Evolutionary conservation across 805 yeast genomes (phyloP).

Genomic region (Yamadazyma olivae): DNA sequence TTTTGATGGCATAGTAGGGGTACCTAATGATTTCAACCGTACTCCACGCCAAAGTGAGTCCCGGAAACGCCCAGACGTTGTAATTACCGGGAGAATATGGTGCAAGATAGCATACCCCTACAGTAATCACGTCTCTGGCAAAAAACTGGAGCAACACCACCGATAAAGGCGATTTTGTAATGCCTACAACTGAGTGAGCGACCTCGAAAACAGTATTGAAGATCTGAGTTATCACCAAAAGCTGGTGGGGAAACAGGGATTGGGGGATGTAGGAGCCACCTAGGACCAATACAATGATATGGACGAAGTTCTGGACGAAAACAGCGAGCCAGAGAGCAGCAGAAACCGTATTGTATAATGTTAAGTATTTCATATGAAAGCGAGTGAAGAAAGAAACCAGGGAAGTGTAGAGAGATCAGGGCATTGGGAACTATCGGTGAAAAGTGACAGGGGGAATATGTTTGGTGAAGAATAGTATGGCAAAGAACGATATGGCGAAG

Average conservation of each 20-base stretch:
- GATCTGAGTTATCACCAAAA: conserved; percentile 22
- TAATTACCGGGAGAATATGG: conserved; percentile 30
- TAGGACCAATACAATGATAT: not conserved
- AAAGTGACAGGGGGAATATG: too few relatives aligned
- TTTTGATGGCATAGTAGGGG: conserved; percentile 22
- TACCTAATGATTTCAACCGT: conserved; percentile 27
- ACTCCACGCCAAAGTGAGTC: conserved; percentile 27
- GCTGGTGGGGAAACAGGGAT: conserved; percentile 24
- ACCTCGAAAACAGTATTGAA: conserved; percentile 25
- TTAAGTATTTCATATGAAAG: not conserved
- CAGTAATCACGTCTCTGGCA: conserved; percentile 26
- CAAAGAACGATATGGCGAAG: too few relatives aligned
- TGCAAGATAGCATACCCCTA: conserved; percentile 24
- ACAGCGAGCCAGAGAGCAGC: conserved; percentile 2
- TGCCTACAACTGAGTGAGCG: conserved; percentile 20
- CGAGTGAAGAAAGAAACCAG: too few relatives aligned
- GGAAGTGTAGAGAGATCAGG: too few relatives aligned
- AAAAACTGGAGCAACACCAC: conserved; percentile 24
- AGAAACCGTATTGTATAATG: conserved; percentile 1
- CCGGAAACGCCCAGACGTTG: conserved; percentile 15
- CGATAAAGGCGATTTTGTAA: conserved; percentile 26
- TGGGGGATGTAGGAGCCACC: not conserved
- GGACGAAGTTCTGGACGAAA: not conserved
- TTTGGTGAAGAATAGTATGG: too few relatives aligned
- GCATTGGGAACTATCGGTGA: too few relatives aligned